Evolutionary conservation across 495 filamentous ascomycete genomes (phyloP).

Genomic region (Penicillium maclennaniae): DNA sequence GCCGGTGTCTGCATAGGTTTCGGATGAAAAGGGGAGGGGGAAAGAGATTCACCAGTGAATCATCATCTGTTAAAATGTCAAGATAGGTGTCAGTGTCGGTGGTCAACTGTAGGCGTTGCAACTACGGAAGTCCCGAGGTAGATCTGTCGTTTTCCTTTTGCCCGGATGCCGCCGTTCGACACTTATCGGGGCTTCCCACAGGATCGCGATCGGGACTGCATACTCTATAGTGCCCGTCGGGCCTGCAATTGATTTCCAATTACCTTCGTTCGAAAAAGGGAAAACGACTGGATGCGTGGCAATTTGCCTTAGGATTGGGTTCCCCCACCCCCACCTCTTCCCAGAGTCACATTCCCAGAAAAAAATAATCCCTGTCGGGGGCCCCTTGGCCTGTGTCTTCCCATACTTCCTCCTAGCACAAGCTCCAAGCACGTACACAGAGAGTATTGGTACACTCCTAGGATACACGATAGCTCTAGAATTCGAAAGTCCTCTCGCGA

Average conservation of each 20-base stretch:
- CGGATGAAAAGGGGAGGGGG: too few relatives aligned
- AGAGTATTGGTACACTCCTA: neutral
- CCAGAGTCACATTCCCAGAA: neutral
- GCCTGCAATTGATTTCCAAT: neutral
- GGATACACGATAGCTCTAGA: neutral
- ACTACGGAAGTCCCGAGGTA: neutral
- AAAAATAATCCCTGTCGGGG: neutral
- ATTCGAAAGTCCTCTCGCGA: neutral
- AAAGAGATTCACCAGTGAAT: too few relatives aligned
- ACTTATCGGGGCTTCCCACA: neutral
- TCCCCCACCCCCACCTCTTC: neutral
- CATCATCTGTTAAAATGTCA: neutral
- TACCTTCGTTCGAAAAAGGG: neutral
- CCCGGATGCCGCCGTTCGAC: neutral
- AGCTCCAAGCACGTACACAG: neutral
- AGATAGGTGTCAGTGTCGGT: too few relatives aligned
- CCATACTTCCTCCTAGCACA: neutral
- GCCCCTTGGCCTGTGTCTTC: neutral
- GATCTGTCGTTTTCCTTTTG: neutral
- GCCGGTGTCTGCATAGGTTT: too few relatives aligned
- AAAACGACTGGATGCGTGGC: neutral
- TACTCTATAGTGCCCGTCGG: slow-evolving; percentile 1
- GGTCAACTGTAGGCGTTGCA: too few relatives aligned
- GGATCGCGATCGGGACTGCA: slow-evolving; percentile 7
- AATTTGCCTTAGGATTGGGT: neutral